A percentile compares a stretch with the other conserved stretches of the same genome.
These are phyloP conservation scores for Claviceps sp. DNA, from an alignment of 2,329 filamentous ascomycete species.

Conservation along the genomic window DNA sequence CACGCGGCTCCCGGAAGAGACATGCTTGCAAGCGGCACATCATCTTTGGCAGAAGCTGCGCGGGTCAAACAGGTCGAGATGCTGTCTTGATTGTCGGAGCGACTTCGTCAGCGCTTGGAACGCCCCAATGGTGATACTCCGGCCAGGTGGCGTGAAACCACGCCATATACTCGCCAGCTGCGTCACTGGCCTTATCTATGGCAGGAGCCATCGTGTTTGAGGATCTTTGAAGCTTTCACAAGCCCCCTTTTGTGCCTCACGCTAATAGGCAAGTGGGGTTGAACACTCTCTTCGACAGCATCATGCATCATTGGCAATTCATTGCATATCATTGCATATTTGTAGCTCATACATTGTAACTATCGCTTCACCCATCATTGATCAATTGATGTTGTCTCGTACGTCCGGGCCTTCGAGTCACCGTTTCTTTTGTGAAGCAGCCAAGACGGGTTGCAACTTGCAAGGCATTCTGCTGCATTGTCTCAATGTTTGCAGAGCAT, in stretches of 20 bases:
- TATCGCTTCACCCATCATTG: neutral
- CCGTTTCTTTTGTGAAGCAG: too few relatives aligned
- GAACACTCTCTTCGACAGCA: neutral
- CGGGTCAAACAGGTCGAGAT: too few relatives aligned
- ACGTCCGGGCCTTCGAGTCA: too few relatives aligned
- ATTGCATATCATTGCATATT: too few relatives aligned
- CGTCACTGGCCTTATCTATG: neutral
- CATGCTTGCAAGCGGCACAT: neutral
- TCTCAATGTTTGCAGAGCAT: too few relatives aligned
- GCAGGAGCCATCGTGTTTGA: neutral
- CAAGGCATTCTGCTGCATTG: too few relatives aligned
- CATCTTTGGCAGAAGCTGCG: neutral
- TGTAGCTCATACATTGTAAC: neutral
- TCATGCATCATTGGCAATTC: too few relatives aligned
- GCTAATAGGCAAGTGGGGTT: neutral
- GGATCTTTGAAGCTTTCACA: neutral
- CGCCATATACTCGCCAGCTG: neutral
- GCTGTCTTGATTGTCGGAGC: too few relatives aligned
- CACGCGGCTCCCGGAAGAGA: conserved; percentile 1
- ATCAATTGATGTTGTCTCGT: too few relatives aligned
- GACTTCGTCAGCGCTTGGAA: neutral
- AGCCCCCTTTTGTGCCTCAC: neutral
- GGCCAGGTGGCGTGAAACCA: neutral
- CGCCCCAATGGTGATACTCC: neutral
- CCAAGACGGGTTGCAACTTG: too few relatives aligned